These are phyloP conservation scores for Actinomucor elegans DNA, from an alignment of 371 early-diverging fungal species.

Conservation along the genomic window DNA sequence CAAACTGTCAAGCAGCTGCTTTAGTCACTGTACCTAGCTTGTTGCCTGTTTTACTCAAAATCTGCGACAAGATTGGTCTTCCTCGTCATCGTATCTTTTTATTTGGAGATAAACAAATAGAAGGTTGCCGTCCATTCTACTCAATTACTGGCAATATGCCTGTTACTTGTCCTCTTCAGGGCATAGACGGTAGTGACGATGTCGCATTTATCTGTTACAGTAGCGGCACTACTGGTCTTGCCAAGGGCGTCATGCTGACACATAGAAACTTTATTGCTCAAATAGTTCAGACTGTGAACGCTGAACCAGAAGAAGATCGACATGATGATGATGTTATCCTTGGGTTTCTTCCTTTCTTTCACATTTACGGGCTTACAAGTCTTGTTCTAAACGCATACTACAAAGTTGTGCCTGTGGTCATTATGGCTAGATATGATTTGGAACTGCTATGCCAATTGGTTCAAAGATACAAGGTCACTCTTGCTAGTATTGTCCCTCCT, in stretches of 20 bases:
- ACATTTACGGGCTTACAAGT: constrained; percentile 72
- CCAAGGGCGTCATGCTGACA: constrained; percentile 52
- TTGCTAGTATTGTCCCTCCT: constrained; percentile 78
- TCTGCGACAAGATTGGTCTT: constrained; percentile 9
- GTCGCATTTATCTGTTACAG: constrained; percentile 86
- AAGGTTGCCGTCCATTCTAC: constrained; percentile 2
- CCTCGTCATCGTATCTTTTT: constrained; percentile 15
- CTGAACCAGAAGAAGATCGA: constrained; percentile 18
- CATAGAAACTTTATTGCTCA: constrained; percentile 34
- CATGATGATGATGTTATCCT: constrained; percentile 43
- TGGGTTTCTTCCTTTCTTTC: constrained; percentile 80
- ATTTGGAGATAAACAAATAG: constrained; percentile 17
- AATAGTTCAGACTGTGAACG: constrained; percentile 15
- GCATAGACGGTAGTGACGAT: constrained; percentile 31
- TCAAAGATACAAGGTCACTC: constrained; percentile 62
- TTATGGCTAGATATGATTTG: constrained; percentile 70
- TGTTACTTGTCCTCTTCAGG: constrained; percentile 11
- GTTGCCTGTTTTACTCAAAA: constrained; percentile 11
- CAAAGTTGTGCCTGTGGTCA: constrained; percentile 43
- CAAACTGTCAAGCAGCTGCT: constrained; percentile 10
- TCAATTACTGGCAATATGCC: constrained; percentile 13
- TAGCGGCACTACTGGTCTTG: constrained; percentile 83
- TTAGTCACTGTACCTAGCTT: constrained; percentile 23
- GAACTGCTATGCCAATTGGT: constrained; percentile 54
- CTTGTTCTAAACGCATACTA: constrained; percentile 32